Percentiles rank a stretch among this genome's conserved stretches.
Conservation (phyloP, 139 green algal genomes). For the Closterium sp. region DNA sequence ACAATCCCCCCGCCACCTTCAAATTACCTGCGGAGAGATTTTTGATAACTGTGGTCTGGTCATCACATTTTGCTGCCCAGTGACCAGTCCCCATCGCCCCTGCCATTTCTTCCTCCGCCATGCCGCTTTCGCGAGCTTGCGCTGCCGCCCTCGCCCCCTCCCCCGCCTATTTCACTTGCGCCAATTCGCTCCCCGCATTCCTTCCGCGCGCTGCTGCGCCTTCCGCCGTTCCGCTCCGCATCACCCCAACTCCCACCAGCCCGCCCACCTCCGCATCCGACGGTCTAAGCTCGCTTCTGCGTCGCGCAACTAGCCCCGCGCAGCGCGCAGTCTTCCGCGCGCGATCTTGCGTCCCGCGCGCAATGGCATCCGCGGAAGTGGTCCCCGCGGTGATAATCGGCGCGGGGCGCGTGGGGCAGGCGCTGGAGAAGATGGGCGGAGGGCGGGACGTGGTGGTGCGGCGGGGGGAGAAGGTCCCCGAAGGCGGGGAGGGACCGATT, state of each 20-base stretch:
- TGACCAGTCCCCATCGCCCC: background rate
- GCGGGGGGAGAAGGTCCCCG: constrained; percentile 45
- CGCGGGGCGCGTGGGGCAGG: constrained; percentile 32
- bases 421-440: constrained; percentile 40
- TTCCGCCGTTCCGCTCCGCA: background rate
- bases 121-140: background rate
- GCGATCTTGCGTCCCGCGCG: background rate
- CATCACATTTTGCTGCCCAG: too few relatives aligned
- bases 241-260: background rate
- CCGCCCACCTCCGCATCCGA: background rate
- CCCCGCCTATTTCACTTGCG: background rate
- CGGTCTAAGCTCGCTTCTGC: background rate
- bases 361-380: constrained; percentile 16
- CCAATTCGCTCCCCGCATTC: background rate
- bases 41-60: too few relatives aligned
- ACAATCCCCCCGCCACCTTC: too few relatives aligned
- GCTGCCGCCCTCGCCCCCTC: background rate
- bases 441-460: constrained; percentile 32
- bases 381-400: constrained; percentile 34
- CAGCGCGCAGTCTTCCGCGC: background rate
- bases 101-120: background rate
- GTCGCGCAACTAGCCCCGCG: background rate
- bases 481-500: constrained; percentile 44
- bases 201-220: background rate
- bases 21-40: too few relatives aligned